These are phyloP conservation scores for Coemansia erecta DNA, from an alignment of 192 early-diverging fungal species.

Conservation along the genomic window DNA sequence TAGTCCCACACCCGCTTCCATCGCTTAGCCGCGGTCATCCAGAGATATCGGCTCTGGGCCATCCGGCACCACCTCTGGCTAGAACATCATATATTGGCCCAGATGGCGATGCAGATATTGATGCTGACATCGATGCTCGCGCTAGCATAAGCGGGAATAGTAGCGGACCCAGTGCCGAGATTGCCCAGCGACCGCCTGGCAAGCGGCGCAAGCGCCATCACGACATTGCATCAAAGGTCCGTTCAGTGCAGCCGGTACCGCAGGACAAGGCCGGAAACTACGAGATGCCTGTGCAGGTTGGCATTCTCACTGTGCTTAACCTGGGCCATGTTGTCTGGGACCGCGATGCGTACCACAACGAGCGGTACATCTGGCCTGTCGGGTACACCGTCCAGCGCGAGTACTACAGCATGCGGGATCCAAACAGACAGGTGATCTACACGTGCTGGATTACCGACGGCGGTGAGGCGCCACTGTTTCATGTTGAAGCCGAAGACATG, in stretches of 20 bases:
- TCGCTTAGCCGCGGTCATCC: no score
- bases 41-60: no score
- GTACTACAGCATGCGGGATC: conserved; percentile 74
- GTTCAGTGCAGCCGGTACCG: conserved; percentile 45
- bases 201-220: conserved; percentile 47
- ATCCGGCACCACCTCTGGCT: no score
- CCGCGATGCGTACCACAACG: conserved; percentile 77
- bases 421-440: conserved; percentile 58
- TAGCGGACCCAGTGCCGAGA: no score
- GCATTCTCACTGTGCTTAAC: conserved; percentile 68
- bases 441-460: conserved; percentile 72
- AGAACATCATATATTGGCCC: no score
- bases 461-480: conserved; percentile 75
- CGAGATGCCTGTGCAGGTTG: conserved; percentile 75
- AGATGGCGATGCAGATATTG: no score
- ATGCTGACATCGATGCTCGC: no score
- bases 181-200: conserved; percentile 7
- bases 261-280: conserved; percentile 65
- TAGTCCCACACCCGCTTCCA: no score
- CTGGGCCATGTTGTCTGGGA: conserved; percentile 77
- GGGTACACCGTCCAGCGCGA: conserved; percentile 72
- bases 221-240: conserved; percentile 38
- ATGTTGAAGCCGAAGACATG: conserved; percentile 79
- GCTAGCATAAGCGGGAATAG: no score
- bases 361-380: conserved; percentile 90